Base-by-base conservation (phyloP, 768 basidiomycete genomes). In the Suillus plorans region DNA sequence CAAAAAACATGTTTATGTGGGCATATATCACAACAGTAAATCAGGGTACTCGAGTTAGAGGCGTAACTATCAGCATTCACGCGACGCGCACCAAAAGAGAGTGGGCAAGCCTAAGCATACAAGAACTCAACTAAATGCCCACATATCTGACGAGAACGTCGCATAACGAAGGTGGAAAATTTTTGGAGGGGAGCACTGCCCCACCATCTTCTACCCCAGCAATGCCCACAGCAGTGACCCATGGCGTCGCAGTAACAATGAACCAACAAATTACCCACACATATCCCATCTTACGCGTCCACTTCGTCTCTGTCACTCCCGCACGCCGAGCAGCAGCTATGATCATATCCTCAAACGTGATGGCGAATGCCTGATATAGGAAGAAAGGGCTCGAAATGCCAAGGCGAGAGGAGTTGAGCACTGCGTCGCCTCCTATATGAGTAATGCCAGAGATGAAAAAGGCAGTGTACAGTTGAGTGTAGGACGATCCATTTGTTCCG, bases 381-480 rank as follows among this genome's bases (percentile, higher is more conserved):
- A 76, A 79, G 69, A 76, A 77, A 16, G 64, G 50, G 37, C 13
- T 56, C 18, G 39, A 64, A n/a, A 37, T 14, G 3, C 47, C 64
- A 36, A 64, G 20, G 41, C 31, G 34, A 37, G 64, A 60, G 36
- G 36, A 22, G 20, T 36, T 66, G 28, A 80, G 61, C 47, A 77
- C 67, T 1, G 65, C 44, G 52, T 74, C 77, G 64, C 80, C 81
- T 25, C 74, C 49, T 7, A 74, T 74, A 39, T 81, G 79, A 0
- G 67, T 77, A 13, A 74, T 60, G 14, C 76, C 78, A 2, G 80
- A 80, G 12, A 80, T 53, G 18, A 71, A 34, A 71, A 81, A 81
- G 0, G 75, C 76, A 22, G 71, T 67, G 66, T 71, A 79, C 8
- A 82, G 73, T 28, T 78, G 77, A 39, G 76, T 72, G 67, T 74